Conservation (phyloP, 805 yeast genomes). For the Yamadazyma philogaea region DNA sequence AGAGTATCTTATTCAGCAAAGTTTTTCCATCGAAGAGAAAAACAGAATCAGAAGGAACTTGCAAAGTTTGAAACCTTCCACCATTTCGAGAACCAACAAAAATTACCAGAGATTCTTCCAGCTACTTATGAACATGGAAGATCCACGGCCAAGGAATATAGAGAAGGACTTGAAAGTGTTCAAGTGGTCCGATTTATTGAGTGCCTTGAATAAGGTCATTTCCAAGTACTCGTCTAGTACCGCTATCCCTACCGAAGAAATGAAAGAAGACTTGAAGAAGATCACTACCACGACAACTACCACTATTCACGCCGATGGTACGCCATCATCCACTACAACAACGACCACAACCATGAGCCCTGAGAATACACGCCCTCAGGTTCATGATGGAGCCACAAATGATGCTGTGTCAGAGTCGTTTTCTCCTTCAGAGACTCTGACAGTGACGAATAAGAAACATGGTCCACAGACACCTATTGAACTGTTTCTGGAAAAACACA, state of each 20-base stretch:
- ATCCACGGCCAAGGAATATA: constrained; percentile 66
- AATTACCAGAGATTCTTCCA: constrained; percentile 29
- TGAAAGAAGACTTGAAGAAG: neutral
- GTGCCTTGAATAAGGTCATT: constrained; percentile 55
- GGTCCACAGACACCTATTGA: constrained; percentile 1
- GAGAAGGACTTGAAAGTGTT: constrained; percentile 71
- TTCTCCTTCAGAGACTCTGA: constrained; percentile 25
- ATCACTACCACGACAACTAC: neutral
- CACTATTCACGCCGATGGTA: neutral
- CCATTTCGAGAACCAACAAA: constrained; percentile 48
- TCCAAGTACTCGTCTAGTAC: constrained; percentile 47
- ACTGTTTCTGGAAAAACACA: constrained; percentile 8
- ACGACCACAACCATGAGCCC: neutral
- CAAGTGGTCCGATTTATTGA: constrained; percentile 51
- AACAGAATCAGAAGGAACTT: constrained; percentile 65
- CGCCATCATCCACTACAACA: neutral
- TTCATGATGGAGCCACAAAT: neutral
- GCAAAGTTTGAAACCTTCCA: constrained; percentile 59
- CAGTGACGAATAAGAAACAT: constrained; percentile 21
- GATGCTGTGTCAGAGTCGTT: constrained; percentile 12
- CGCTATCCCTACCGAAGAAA: neutral
- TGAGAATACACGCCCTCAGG: neutral
- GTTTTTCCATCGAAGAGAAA: constrained; percentile 64
- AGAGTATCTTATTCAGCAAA: constrained; percentile 53
- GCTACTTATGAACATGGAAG: constrained; percentile 56